These are phyloP conservation scores for Rubia tinctorum DNA, from an alignment of 305 asterid species.

Conservation along the genomic window DNA sequence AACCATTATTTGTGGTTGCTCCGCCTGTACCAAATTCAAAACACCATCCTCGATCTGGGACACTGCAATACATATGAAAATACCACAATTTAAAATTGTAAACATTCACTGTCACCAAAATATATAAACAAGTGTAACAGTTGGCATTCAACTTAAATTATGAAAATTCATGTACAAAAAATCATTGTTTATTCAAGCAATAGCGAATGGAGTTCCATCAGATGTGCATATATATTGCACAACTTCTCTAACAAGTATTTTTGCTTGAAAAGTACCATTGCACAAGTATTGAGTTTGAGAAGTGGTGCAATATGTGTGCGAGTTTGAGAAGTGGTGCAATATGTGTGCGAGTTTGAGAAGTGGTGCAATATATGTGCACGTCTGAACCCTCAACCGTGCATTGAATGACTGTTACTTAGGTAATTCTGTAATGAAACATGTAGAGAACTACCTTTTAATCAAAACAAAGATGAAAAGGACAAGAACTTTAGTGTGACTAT, in stretches of 20 bases:
- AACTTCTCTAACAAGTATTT: background rate
- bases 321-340: too few relatives aligned
- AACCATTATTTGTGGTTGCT: slow-evolving; percentile 38
- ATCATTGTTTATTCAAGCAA: background rate
- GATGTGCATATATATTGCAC: background rate
- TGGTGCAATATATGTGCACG: background rate
- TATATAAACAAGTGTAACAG: background rate
- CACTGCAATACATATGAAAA: slow-evolving; percentile 23
- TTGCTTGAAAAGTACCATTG: background rate
- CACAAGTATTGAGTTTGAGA: background rate
- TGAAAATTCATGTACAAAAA: background rate
- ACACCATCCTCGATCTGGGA: slow-evolving; percentile 42
- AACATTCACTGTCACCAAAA: background rate
- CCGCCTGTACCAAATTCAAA: slow-evolving; percentile 26
- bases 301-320: too few relatives aligned
- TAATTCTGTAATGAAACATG: too few relatives aligned
- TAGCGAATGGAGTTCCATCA: background rate
- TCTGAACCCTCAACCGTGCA: background rate
- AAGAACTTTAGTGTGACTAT: too few relatives aligned
- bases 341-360: background rate
- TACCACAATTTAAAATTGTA: background rate
- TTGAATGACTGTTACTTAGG: too few relatives aligned
- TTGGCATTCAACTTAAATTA: background rate
- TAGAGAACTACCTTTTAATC: too few relatives aligned
- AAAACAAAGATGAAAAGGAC: background rate